A percentile compares a stretch with the other conserved stretches of the same genome.
Evolutionary conservation across 1,284 basidiomycete species (phyloP).

Genomic region (Apiotrichum porosum): DNA sequence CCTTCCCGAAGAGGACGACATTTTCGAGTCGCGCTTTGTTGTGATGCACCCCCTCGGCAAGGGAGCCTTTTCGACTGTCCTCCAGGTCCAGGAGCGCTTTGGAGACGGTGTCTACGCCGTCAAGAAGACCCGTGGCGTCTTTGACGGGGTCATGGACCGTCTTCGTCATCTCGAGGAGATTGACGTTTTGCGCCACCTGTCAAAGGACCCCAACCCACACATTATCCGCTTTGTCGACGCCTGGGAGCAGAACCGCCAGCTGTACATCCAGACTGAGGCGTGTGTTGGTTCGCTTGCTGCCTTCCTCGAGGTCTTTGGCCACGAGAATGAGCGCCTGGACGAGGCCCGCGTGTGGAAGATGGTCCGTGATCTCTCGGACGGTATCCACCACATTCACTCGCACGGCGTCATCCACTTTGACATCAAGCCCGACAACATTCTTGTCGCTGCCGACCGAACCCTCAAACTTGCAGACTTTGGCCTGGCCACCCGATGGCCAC

Average conservation of each 20-base stretch:
- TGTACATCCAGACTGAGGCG: conserved; percentile 92
- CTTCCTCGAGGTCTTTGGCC: conserved; percentile 91
- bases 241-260: conserved; percentile 87
- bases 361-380: conserved; percentile 79
- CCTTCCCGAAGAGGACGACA: conserved; percentile 33
- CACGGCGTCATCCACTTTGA: conserved; percentile 91
- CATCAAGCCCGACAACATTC: conserved; percentile 95
- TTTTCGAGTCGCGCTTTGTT: conserved; percentile 57
- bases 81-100: conserved; percentile 75
- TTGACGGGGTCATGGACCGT: conserved; percentile 84
- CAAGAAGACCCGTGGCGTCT: conserved; percentile 84
- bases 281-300: conserved; percentile 88
- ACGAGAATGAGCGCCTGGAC: conserved; percentile 75
- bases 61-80: conserved; percentile 91
- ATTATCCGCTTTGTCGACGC: conserved; percentile 89
- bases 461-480: conserved; percentile 99
- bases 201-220: conserved; percentile 60
- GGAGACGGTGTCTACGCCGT: conserved; percentile 69
- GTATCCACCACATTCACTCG: conserved; percentile 83
- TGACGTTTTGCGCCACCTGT: conserved; percentile 80
- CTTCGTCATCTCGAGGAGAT: conserved; percentile 91
- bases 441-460: conserved; percentile 80
- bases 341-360: conserved; percentile 98
- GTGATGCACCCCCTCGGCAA: conserved; percentile 78
- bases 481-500: conserved; percentile 84